Base-by-base conservation (phyloP, 1,284 basidiomycete species). In the Moesziomyces parantarcticus region DNA sequence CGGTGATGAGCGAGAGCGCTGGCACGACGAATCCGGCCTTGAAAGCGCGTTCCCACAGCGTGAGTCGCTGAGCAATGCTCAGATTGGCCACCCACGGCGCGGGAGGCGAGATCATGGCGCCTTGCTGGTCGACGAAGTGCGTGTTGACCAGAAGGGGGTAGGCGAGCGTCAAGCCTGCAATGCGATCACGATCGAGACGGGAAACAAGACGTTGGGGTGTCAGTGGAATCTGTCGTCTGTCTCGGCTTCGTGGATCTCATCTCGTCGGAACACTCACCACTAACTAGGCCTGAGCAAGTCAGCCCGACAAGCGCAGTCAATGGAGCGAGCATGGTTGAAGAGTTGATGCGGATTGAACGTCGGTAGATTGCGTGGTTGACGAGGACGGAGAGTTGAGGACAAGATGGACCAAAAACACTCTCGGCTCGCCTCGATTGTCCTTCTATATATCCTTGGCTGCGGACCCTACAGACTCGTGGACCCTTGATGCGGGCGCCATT, bases 11-110 rank as follows among this genome's bases (percentile, higher is more conserved):
- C 20, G 61, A 46, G 23, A 70, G 43, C 1, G 49, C 50, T 13
- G 67, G 67, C 8, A 64, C 22, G 42, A 52, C 50, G 21, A 40
- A 58, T 11, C 67, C 67, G 5, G 53, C 57, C 20, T 56, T 60
- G 40, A 52, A 70, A 9, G 53, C 53, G 32, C 67, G 56, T 14
- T 64, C 57, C 67, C 67, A 70, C 13, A 70, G 50, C 13, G 67
- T 64, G n/a, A 70, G 53, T 21, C 67, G 46, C 21, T 70, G 67
- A 1, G 67, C 57, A n/a, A 56, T 64, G 42, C 23, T 36, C 21
- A 70, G 58, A n/a, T 70, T 70, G 47, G 50, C 60, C 8, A 52
- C 50, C 25, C 32, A 50, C 2, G 51, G 50, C n/a, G 61, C 53
- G 9, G 57, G 43, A 10, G 67, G 67, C 1, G 47, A 41, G 32